Base-by-base conservation (phyloP, 345 rosid species). In the Melaleuca quinquenervia region DNA sequence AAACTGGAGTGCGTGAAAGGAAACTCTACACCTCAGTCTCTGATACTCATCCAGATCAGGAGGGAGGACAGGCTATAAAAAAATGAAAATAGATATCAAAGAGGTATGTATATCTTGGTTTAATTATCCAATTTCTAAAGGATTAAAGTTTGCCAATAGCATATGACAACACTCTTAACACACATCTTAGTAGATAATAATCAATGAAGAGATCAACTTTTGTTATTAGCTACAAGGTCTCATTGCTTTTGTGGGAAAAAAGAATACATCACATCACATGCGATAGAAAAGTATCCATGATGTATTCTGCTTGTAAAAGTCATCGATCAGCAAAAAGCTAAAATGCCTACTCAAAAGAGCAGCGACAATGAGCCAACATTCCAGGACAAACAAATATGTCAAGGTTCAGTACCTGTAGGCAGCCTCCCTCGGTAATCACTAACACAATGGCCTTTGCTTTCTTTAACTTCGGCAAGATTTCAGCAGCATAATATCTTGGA, bases 1-100 rank as follows among this genome's bases (percentile, higher is more conserved):
- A 88, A 98, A 96, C 87, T 94, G 96, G 83, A 98, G 98, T 52
- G 99, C 98, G 90, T 96, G 99, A 85, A 98, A 98, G 83, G 97
- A 96, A 88, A 96, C 99, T 83, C 99, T 94, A 89, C 99, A 98
- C 90, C 99, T 94, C 83, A 98, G 95, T 89, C 99, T 94, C 90
- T 98, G 99, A 85, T 93, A 91, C 89, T 98, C 99, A 11, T 91
- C 88, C 95, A 98, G 91, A 86, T 94, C 90, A 82, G 92, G 91
- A 27, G 99, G 97, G 89, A 98, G 97, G 89, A 91, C 89, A 70
- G 99, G 90, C 98, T 95, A 94, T 50, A 87, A 92, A 87, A 88
- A 85, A 89, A 9, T 24, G 48, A 52, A 56, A 83, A 82, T 44
- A 84, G 82, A 29, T 54, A 29, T 36, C 49, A 82, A n/a, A 27